Evolutionary conservation across 768 basidiomycete species (phyloP), one percentile per base, ranked within the genome.

Genomic region (Crepidotus variabilis): DNA sequence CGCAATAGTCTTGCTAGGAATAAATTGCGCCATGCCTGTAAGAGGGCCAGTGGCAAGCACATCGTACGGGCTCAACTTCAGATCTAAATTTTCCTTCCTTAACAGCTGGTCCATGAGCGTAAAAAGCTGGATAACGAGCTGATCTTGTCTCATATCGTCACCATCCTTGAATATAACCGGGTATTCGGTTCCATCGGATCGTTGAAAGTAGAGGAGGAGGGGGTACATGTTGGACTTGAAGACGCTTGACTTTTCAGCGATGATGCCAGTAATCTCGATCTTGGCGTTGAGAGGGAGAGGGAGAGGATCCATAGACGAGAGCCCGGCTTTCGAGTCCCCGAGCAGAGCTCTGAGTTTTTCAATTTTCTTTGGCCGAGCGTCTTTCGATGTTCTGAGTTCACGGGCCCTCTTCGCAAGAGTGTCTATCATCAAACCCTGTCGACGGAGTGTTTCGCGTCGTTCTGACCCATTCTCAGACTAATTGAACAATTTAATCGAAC

Each of bases 101-200:
- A 98, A 72, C 22, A 99, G 71, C 49, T 90, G 81, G 67, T 99
- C 94, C 97, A 99, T 99, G 23, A 99, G 83, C 14, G 94, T 97
- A 71, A 99, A 95, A n/a, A 98, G 79, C 70, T 99, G 97, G 50
- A 98, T 89, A 23, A 98, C 95, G 35, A 99, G 84, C 69, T 99
- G 97, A 68, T 99, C 97, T 70, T 99, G 97, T 20, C 97, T 87
- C 80, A 98, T 88, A 67, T 99, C 97, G 67, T 98, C 97, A 13
- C 97, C 97, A 62, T 98, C 95, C 72, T 98, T 99, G 81, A 98
- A 98, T 58, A 99, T 98, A 51, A 98, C 83, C 0, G 95, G 91
- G 70, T 90, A 98, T 67, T 94, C 91, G 14, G 85, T 81, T 9
- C 90, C 87, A 55, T 92, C 89, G 9, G 85, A 77, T 62, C 90